Base-by-base conservation (phyloP, 225 moss, liverwort and hornwort species). In the Physcomitrellopsis africana region DNA sequence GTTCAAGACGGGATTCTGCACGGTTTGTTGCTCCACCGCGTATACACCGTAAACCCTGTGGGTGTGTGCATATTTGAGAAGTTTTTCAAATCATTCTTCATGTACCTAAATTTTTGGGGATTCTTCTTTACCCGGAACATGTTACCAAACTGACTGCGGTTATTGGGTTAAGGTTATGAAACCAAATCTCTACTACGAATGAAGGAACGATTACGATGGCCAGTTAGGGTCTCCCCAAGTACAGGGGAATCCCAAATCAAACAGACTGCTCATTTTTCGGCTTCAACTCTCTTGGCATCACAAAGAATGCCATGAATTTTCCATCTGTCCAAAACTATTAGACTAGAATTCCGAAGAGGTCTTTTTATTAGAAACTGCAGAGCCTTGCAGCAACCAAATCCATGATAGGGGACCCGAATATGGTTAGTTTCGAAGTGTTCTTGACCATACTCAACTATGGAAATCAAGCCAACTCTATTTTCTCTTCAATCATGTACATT, bases 301-400 rank as follows among this genome's bases (percentile, higher is more conserved):
- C 46, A 72, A 81, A 61, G 20, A 78, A 75, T 67, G 74, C 71
- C 57, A 26, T 51, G 54, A 66, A 46, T 80, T 59, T 32, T 37
- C 66, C 60, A 72, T 44, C 44, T 27, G 43, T 43, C 73, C 69
- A 73, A 8, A 60, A n/a, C 48, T 56, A 56, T 58, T 27, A 58
- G 63, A 63, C 81, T 84, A 87, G 74, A 87, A 79, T 77, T 81
- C 84, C 59, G 87, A 87, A 24, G 24, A 24, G 24, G 24, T 24
- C 24, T 24, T 24, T 1, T 24, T 24, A 24, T 37, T 37, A 37
- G 32, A 7, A 37, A 37, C 32, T 37, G 32, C 7, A 37, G 7
- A 37, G 90, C 90, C 56, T 90, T 87, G 37, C 87, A 90, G 41
- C 87, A 87, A 20, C 90, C 90, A 77, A 86, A 90, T 43, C 87